Evolutionary conservation across 345 rosid genomes (phyloP), one percentile per base, ranked within the genome.

Genomic region (Hibiscus syriacus): DNA sequence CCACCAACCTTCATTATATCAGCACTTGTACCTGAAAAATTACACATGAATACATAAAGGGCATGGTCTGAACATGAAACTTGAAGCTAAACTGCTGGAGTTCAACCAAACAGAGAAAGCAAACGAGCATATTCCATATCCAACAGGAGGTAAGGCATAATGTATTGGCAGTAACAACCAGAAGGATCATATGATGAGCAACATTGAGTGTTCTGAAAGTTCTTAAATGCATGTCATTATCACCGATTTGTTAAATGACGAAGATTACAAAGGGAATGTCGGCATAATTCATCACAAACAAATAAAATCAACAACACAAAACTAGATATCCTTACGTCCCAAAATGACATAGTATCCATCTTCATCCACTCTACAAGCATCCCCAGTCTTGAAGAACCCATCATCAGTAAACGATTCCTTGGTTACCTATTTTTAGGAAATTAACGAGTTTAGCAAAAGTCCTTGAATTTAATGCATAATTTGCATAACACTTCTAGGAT

Each of bases 1-100:
- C 99, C 99, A 17, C 99, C 99, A 64, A 89, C 99, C 78, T 94
- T 94, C 89, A 94, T 87, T 34, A 94, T 94, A 79, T 94, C 99
- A 23, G 97, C 96, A 72, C 84, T 94, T 3, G 85, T 91, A 71
- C 99, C 99, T 94, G 81, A 76, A 19, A 10, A 17, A 55, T 11
- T 38, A 41, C 36, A 63, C 67, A 63, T 6, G 55, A 60, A 17
- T 30, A 13, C 13, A 17, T 55, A 5, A 4, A 29, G 22, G 39
- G 17, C 43, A 30, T 30, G 14, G 30, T 57, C 19, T 30, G 5
- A 57, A n/a, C 13, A 9, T 2, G 4, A 55, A n/a, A 32, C 12
- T 30, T 30, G 11, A 4, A 30, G 22, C 39, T 55, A 34, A 8
- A 30, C 6, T n/a, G 2, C 32, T 8, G 25, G 48, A 57, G 25